Percentiles rank a stretch among this genome's conserved stretches.
Evolutionary conservation across 306 rosid genomes (phyloP).

Genomic region (Quercus rubra): DNA sequence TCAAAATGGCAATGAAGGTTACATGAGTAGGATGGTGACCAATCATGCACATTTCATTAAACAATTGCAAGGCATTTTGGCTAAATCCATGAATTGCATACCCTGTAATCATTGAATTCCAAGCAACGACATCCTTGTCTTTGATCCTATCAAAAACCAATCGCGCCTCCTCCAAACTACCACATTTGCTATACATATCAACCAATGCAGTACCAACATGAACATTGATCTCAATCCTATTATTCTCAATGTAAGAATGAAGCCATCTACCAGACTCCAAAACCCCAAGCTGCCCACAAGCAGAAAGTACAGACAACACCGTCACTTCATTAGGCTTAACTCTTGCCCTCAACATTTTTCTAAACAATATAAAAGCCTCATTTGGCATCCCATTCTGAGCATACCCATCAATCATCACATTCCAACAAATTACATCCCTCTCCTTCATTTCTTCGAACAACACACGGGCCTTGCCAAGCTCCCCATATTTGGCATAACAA

Average conservation of each 20-base stretch:
- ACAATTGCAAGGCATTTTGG: slow-evolving; percentile 60
- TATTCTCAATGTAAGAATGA: slow-evolving; percentile 52
- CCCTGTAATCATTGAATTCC: slow-evolving; percentile 79
- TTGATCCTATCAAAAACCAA: slow-evolving; percentile 46
- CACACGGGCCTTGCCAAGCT: slow-evolving; percentile 48
- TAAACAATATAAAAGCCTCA: slow-evolving; percentile 56
- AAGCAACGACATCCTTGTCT: slow-evolving; percentile 62
- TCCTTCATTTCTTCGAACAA: slow-evolving; percentile 53
- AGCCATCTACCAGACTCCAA: slow-evolving; percentile 78
- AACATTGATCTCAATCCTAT: slow-evolving; percentile 37
- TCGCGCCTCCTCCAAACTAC: slow-evolving; percentile 66
- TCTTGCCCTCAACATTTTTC: slow-evolving; percentile 53
- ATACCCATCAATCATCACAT: slow-evolving; percentile 81
- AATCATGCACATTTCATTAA: slow-evolving; percentile 42
- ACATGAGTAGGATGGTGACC: slow-evolving; percentile 45
- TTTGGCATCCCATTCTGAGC: slow-evolving; percentile 64
- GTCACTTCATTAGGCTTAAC: slow-evolving; percentile 66
- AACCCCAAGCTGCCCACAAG: slow-evolving; percentile 83
- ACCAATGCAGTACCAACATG: slow-evolving; percentile 68
- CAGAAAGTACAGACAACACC: slow-evolving; percentile 57
- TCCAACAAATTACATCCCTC: slow-evolving; percentile 78
- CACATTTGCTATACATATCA: slow-evolving; percentile 83
- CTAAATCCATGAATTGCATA: slow-evolving; percentile 67
- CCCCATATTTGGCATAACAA: slow-evolving; percentile 57
- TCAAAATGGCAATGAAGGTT: slow-evolving; percentile 62